Conservation (phyloP, 1,284 basidiomycete species). For the Polyporus tsugae region DNA sequence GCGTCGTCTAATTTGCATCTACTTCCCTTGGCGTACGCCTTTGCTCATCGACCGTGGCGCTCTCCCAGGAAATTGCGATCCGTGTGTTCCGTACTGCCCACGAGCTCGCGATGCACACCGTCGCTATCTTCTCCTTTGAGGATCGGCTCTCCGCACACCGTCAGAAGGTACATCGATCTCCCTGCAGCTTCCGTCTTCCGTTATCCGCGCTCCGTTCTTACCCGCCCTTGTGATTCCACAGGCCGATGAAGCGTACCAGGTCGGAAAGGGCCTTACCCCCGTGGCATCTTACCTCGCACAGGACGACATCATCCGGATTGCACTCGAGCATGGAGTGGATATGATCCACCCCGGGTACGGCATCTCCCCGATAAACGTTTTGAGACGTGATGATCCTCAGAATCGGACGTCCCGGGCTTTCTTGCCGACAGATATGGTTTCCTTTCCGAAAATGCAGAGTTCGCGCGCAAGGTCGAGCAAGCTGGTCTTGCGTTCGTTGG, state of each 20-base stretch:
- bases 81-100: slow-evolving; percentile 99
- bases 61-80: slow-evolving; percentile 93
- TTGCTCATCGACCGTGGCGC: slow-evolving; percentile 12
- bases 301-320: slow-evolving; percentile 96
- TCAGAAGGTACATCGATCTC: slow-evolving; percentile 79
- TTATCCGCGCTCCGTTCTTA: neutral
- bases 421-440: slow-evolving; percentile 88
- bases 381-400: slow-evolving; percentile 32
- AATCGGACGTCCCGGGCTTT: slow-evolving; percentile 20
- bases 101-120: slow-evolving; percentile 99
- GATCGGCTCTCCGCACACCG: slow-evolving; percentile 97
- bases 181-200: slow-evolving; percentile 7
- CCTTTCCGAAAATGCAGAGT: slow-evolving; percentile 95
- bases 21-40: slow-evolving; percentile 3
- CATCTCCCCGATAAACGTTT: slow-evolving; percentile 11
- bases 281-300: slow-evolving; percentile 98
- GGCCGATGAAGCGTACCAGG: slow-evolving; percentile 99
- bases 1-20: slow-evolving; percentile 44
- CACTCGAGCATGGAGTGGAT: slow-evolving; percentile 96
- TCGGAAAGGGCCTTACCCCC: slow-evolving; percentile 94
- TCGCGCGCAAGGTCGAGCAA: slow-evolving; percentile 96
- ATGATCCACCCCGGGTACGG: slow-evolving; percentile 98
- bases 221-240: slow-evolving; percentile 43
- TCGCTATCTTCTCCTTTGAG: slow-evolving; percentile 98
- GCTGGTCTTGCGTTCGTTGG: slow-evolving; percentile 98